Conservation (phyloP, 1,139 yeast genomes). For the Kurtzmaniella quercitrusa region DNA sequence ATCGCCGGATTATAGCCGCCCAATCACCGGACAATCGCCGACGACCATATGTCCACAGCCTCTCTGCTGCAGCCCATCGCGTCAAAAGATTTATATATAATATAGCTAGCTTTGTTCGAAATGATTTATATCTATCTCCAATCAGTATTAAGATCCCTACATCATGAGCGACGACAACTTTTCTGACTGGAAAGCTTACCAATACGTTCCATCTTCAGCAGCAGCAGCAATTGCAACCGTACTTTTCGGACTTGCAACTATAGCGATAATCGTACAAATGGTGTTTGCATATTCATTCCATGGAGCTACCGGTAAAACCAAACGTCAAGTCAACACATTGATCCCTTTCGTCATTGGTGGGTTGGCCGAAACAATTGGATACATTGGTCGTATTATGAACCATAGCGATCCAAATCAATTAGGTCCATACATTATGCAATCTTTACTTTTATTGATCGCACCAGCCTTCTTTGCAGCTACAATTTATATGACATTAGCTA, state of each 20-base stretch:
- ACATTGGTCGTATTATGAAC: slow-evolving; percentile 25
- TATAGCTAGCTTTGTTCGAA: background rate
- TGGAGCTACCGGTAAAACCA: slow-evolving; percentile 1
- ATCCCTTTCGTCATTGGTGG: slow-evolving; percentile 24
- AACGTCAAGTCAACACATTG: slow-evolving; percentile 6
- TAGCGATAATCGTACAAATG: background rate
- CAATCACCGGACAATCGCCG: background rate
- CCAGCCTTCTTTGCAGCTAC: slow-evolving; percentile 44
- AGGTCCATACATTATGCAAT: slow-evolving; percentile 30
- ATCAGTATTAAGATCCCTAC: background rate
- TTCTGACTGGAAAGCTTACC: slow-evolving; percentile 5
- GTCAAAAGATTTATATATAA: background rate
- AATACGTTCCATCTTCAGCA: slow-evolving; percentile 6
- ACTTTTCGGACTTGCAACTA: slow-evolving; percentile 4
- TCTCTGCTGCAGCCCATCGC: background rate
- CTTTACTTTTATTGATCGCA: slow-evolving; percentile 30
- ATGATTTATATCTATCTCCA: background rate
- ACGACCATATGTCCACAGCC: background rate
- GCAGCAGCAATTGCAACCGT: slow-evolving; percentile 6
- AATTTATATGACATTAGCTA: slow-evolving; percentile 41
- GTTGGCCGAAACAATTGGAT: slow-evolving; percentile 29
- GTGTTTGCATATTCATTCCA: background rate
- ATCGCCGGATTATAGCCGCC: background rate
- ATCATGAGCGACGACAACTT: background rate
- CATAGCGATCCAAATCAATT: slow-evolving; percentile 13